Evolutionary conservation across 768 basidiomycete species (phyloP).

Genomic region (Russula vinacea): DNA sequence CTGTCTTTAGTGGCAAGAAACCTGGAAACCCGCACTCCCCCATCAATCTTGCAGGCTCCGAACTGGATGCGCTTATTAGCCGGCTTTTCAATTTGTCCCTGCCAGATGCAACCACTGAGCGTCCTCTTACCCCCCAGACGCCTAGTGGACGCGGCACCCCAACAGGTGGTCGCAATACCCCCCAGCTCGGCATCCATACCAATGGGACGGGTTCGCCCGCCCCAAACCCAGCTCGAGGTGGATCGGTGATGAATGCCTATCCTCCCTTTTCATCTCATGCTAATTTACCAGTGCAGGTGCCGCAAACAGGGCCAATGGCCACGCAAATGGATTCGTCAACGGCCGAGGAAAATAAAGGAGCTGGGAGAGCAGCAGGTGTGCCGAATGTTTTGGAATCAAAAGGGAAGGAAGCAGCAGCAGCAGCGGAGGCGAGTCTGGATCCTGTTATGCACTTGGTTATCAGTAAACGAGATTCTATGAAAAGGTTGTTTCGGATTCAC

Average conservation of each 20-base stretch:
- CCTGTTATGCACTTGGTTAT: constrained; percentile 22
- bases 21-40: neutral
- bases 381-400: constrained; percentile 2
- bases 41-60: constrained; percentile 2
- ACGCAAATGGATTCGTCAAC: constrained; percentile 14
- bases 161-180: constrained; percentile 22
- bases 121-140: constrained; percentile 16
- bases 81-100: constrained; percentile 23
- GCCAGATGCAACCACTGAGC: neutral
- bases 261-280: constrained; percentile 25
- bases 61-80: constrained; percentile 26
- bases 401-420: constrained; percentile 21
- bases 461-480: constrained; percentile 29
- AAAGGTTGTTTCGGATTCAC: constrained; percentile 22
- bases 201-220: constrained; percentile 14
- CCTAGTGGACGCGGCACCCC: constrained; percentile 23
- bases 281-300: constrained; percentile 24
- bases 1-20: constrained; percentile 7
- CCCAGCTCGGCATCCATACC: constrained; percentile 15
- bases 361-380: neutral
- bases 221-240: constrained; percentile 28
- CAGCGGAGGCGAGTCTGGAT: constrained; percentile 30
- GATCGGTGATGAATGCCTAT: constrained; percentile 31
- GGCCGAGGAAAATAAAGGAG: constrained; percentile 15
- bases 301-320: constrained; percentile 23